Percentiles rank a stretch among this genome's conserved stretches.
phyloP scores from a whole-genome alignment of 331 rosid species.

The Telfairia occidentalis region DNA sequence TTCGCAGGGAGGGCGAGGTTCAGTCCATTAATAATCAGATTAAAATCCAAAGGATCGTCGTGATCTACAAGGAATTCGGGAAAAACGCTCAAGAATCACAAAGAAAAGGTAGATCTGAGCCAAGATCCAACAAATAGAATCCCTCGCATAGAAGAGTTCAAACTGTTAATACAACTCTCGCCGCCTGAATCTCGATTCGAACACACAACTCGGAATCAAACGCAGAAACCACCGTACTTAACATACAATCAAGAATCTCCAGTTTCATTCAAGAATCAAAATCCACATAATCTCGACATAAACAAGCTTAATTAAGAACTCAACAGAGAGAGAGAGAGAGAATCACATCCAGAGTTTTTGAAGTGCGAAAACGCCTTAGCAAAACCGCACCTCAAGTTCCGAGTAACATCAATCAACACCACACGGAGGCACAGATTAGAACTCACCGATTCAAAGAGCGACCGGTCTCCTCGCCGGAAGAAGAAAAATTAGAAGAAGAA shows the following conservation, averaged over 20 bases:
- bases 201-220: not conserved
- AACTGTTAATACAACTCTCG: not conserved
- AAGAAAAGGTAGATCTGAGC: conserved; percentile 1
- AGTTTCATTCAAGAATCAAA: not conserved
- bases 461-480: not conserved
- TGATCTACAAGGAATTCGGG: not conserved
- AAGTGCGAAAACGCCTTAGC: not conserved
- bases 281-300: too few species aligned
- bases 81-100: not conserved
- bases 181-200: not conserved
- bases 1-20: not conserved
- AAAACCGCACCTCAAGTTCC: not conserved
- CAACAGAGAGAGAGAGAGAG: not conserved
- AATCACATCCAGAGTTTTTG: not conserved
- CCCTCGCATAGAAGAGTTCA: not conserved
- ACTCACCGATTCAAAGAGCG: not conserved
- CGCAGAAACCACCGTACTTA: not conserved
- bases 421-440: not conserved
- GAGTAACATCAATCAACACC: not conserved
- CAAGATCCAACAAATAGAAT: not conserved
- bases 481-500: not conserved
- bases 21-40: not conserved
- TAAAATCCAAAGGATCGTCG: not conserved
- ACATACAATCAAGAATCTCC: not conserved
- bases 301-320: not conserved